Conservation (phyloP, 2,329 filamentous ascomycete genomes). For the Colletotrichum sp. region DNA sequence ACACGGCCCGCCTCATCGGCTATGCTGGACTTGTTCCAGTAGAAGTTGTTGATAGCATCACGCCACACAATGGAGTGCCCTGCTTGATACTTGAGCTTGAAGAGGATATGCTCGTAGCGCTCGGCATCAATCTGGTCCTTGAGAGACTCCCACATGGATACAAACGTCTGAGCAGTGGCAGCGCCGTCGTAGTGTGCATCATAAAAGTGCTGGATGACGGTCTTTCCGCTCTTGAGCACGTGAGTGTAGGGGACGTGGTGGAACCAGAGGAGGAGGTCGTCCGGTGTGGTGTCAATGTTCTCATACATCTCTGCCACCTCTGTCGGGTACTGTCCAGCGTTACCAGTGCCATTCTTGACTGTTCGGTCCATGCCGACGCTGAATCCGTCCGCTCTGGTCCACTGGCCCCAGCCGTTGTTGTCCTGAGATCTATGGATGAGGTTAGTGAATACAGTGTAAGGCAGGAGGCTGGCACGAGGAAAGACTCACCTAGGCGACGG, state of each 20-base stretch:
- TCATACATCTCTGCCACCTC: slow-evolving; percentile 66
- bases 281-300: slow-evolving; percentile 65
- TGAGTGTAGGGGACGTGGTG: slow-evolving; percentile 75
- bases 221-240: slow-evolving; percentile 64
- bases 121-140: slow-evolving; percentile 62
- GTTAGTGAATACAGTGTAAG: not conserved
- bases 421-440: slow-evolving; percentile 65
- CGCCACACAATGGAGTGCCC: slow-evolving; percentile 75
- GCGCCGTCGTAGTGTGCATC: slow-evolving; percentile 67
- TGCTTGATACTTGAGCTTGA: slow-evolving; percentile 68
- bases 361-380: slow-evolving; percentile 76
- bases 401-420: slow-evolving; percentile 73
- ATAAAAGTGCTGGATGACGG: slow-evolving; percentile 72
- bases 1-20: slow-evolving; percentile 62
- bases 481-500: slow-evolving; percentile 38
- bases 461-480: not conserved
- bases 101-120: slow-evolving; percentile 63
- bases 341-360: slow-evolving; percentile 69
- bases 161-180: slow-evolving; percentile 64
- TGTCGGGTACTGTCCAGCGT: slow-evolving; percentile 68
- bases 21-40: slow-evolving; percentile 65
- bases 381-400: slow-evolving; percentile 67
- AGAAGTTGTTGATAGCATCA: slow-evolving; percentile 70
- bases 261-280: slow-evolving; percentile 75
- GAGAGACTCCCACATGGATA: slow-evolving; percentile 57